A percentile compares a stretch with the other conserved stretches of the same genome.
These are phyloP conservation scores for Perilla frutescens DNA, from an alignment of 257 asterid genomes.

Conservation along the genomic window DNA sequence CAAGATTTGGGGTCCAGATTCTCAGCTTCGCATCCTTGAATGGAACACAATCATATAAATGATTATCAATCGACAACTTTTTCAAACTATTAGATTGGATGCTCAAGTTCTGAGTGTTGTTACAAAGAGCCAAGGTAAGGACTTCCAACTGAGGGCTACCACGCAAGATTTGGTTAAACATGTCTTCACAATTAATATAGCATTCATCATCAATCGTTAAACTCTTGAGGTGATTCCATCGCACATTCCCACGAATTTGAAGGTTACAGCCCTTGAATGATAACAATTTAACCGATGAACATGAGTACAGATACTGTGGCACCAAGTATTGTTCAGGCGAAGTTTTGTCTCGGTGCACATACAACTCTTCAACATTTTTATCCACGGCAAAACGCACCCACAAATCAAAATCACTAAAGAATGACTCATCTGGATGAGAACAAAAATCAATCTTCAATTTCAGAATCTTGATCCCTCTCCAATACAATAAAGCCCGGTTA, in stretches of 20 bases:
- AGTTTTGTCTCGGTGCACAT: not conserved
- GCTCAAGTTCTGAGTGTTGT: not conserved
- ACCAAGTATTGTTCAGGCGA: not conserved
- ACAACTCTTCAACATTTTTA: not conserved
- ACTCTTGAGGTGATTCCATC: not conserved
- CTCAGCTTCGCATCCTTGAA: not conserved
- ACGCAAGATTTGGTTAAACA: not conserved
- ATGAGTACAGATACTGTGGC: not conserved
- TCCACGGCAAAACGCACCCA: not conserved
- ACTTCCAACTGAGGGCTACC: slow-evolving; percentile 9
- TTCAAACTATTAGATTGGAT: not conserved
- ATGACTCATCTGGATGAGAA: too few species aligned
- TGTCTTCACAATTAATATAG: not conserved
- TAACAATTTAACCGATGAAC: not conserved
- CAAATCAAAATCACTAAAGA: not conserved
- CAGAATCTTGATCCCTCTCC: not conserved
- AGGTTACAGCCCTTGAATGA: not conserved
- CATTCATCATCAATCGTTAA: not conserved
- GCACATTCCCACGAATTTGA: too few species aligned
- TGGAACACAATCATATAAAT: not conserved
- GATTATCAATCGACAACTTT: not conserved
- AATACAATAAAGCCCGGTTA: not conserved
- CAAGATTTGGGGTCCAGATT: not conserved
- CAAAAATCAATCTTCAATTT: not conserved
- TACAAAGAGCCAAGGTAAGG: not conserved